These are phyloP conservation scores for Hevea brasiliensis DNA, from an alignment of 345 rosid species.

Conservation along the genomic window DNA sequence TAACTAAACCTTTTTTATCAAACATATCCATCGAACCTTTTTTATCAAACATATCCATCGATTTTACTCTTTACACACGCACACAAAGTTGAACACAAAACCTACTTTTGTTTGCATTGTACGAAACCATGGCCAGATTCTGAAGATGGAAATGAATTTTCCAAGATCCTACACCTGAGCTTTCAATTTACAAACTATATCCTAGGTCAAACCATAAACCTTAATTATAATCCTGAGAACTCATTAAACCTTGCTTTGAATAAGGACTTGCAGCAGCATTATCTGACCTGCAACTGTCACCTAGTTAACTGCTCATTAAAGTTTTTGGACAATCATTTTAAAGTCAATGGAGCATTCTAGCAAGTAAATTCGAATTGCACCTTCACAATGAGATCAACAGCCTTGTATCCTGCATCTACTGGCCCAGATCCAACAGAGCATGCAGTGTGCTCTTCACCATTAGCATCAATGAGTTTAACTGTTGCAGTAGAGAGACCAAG, in stretches of 20 bases:
- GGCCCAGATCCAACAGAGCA: slow-evolving; percentile 93
- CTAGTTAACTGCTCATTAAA: neutral
- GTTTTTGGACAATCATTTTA: neutral
- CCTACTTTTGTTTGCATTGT: neutral
- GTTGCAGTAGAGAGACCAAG: slow-evolving; percentile 91
- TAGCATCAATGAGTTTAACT: slow-evolving; percentile 67
- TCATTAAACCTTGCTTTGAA: neutral
- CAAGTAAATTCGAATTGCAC: slow-evolving; percentile 28
- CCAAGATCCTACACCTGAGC: neutral
- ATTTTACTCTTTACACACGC: no score
- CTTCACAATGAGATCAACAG: slow-evolving; percentile 83
- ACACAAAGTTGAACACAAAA: neutral
- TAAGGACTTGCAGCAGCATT: neutral
- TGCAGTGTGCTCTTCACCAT: slow-evolving; percentile 70
- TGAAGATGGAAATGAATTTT: neutral
- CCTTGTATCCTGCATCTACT: slow-evolving; percentile 97
- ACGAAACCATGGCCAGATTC: neutral
- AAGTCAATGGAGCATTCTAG: neutral
- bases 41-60: no score
- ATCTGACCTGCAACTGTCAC: neutral
- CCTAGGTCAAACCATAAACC: neutral
- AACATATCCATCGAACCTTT: no score
- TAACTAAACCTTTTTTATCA: no score
- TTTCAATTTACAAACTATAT: neutral
- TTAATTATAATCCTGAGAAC: neutral